Conservation (phyloP, 1,139 yeast species). For the Yamadazyma dushanensis region DNA sequence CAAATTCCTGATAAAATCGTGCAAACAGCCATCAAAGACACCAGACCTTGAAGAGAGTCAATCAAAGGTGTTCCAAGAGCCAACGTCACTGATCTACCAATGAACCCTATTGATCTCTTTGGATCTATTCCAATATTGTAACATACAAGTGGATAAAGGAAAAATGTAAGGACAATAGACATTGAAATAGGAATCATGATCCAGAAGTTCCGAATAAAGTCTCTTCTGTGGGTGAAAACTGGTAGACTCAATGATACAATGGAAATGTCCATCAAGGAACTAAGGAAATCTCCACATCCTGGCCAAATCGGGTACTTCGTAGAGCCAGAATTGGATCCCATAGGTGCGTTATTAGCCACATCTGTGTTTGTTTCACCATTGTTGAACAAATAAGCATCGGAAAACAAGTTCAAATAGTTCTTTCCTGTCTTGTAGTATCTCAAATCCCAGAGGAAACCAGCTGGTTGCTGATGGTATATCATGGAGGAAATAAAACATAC, state of each 20-base stretch:
- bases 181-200: constrained; percentile 61
- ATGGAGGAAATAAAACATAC: constrained; percentile 60
- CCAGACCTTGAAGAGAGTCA: constrained; percentile 62
- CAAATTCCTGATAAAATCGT: constrained; percentile 76
- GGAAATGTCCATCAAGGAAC: constrained; percentile 71
- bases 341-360: constrained; percentile 1
- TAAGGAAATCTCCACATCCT: constrained; percentile 77
- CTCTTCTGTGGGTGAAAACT: constrained; percentile 72
- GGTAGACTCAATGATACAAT: constrained; percentile 77
- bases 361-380: constrained; percentile 27
- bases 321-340: constrained; percentile 11
- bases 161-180: constrained; percentile 58
- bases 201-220: constrained; percentile 58
- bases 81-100: constrained; percentile 78
- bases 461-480: constrained; percentile 47
- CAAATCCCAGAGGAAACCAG: constrained; percentile 51
- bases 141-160: constrained; percentile 69
- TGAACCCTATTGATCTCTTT: constrained; percentile 65
- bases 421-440: constrained; percentile 67
- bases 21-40: constrained; percentile 74
- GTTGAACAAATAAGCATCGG: constrained; percentile 30
- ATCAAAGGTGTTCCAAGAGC: constrained; percentile 79
- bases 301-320: constrained; percentile 56
- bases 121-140: constrained; percentile 63
- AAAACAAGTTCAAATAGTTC: constrained; percentile 60